These are phyloP conservation scores for Amylostereum chailletii DNA, from an alignment of 1,284 basidiomycete genomes.

Conservation along the genomic window DNA sequence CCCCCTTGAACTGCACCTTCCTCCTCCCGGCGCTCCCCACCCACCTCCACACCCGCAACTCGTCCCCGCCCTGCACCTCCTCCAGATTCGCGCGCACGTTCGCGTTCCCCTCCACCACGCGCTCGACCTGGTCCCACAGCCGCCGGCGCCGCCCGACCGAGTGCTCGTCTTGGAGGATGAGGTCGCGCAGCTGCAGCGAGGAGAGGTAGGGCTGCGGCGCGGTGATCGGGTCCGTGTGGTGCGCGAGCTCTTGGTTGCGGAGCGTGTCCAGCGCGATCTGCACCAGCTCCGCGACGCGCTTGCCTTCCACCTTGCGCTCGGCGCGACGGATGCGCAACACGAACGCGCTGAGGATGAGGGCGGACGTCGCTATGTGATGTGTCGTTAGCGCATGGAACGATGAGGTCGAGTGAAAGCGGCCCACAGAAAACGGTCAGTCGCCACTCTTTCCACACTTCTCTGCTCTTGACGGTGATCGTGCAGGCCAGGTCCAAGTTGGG, in stretches of 20 bases:
- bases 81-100: conserved; percentile 88
- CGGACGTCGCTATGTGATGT: conserved; percentile 14
- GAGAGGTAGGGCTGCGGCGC: conserved; percentile 78
- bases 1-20: conserved; percentile 15
- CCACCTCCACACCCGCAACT: conserved; percentile 80
- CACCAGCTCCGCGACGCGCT: conserved; percentile 70
- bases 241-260: conserved; percentile 78
- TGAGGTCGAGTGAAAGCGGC: conserved; percentile 17
- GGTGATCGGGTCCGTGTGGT: conserved; percentile 79
- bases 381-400: neutral
- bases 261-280: conserved; percentile 75
- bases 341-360: conserved; percentile 18
- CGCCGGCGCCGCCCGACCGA: conserved; percentile 58
- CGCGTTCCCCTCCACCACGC: conserved; percentile 86
- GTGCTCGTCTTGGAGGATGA: conserved; percentile 78
- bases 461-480: conserved; percentile 56
- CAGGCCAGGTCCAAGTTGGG: conserved; percentile 70
- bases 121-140: conserved; percentile 84
- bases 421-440: conserved; percentile 60
- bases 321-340: conserved; percentile 30
- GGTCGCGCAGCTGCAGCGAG: conserved; percentile 86
- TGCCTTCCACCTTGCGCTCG: conserved; percentile 52
- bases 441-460: conserved; percentile 65
- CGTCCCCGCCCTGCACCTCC: conserved; percentile 85
- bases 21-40: conserved; percentile 44